A percentile compares a stretch with the other conserved stretches of the same genome.
These are phyloP conservation scores for Groenewaldozyma tartarivorans DNA, from an alignment of 805 yeast genomes.

Conservation along the genomic window DNA sequence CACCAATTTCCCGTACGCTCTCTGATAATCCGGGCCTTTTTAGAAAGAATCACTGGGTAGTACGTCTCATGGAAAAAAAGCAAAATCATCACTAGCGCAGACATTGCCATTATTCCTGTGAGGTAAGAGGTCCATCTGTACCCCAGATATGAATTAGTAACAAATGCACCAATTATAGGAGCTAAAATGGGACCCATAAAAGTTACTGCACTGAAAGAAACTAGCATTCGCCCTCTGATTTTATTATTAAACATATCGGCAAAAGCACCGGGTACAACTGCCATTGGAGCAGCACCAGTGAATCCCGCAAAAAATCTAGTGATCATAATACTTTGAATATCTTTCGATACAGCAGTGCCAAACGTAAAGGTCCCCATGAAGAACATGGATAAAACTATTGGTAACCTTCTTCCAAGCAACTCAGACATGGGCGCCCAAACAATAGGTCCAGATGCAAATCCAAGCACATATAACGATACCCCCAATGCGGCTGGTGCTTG, in stretches of 20 bases:
- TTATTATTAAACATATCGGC: constrained; percentile 47
- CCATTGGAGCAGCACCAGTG: constrained; percentile 51
- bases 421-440: constrained; percentile 55
- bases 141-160: constrained; percentile 23
- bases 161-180: constrained; percentile 41
- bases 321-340: constrained; percentile 40
- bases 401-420: constrained; percentile 39
- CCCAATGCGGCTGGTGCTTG: too few relatives aligned
- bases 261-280: constrained; percentile 51
- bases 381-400: constrained; percentile 36
- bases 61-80: constrained; percentile 30
- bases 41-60: constrained; percentile 42
- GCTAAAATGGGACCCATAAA: constrained; percentile 36
- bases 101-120: constrained; percentile 34
- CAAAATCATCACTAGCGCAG: constrained; percentile 30
- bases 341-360: constrained; percentile 42
- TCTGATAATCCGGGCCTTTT: constrained; percentile 58
- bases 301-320: constrained; percentile 54
- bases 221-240: constrained; percentile 44
- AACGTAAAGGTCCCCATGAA: constrained; percentile 35
- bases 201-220: constrained; percentile 39
- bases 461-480: constrained; percentile 54
- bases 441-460: constrained; percentile 61
- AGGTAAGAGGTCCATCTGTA: constrained; percentile 45
- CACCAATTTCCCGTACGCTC: constrained; percentile 71